These are phyloP conservation scores for Malus hybrid DNA, from an alignment of 331 rosid species.

Conservation along the genomic window DNA sequence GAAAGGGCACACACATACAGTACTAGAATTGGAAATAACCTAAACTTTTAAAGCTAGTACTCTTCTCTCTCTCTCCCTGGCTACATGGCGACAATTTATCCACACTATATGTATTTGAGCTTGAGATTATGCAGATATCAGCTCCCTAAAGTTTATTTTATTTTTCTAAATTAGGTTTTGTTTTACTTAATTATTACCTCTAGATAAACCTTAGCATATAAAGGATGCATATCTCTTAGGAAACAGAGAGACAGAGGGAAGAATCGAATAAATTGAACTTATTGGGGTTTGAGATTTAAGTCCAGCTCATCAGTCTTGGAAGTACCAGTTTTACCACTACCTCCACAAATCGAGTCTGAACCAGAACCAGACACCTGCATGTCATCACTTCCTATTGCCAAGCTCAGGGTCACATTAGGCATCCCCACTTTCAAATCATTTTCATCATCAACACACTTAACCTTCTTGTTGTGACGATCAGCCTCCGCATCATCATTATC, in stretches of 20 bases:
- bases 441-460: not conserved
- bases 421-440: not conserved
- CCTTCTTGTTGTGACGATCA: not conserved
- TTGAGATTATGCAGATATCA: no score
- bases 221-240: not conserved
- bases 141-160: no score
- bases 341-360: not conserved
- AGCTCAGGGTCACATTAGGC: not conserved
- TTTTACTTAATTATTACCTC: not conserved
- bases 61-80: no score
- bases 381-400: not conserved
- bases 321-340: not conserved
- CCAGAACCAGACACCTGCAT: not conserved
- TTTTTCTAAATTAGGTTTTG: not conserved
- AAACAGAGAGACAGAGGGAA: not conserved
- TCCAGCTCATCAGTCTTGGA: not conserved
- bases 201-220: not conserved
- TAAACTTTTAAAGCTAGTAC: no score
- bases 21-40: no score
- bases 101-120: no score
- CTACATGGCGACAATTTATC: no score
- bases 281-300: not conserved
- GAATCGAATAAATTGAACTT: not conserved
- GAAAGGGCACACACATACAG: no score
- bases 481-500: not conserved